Evolutionary conservation across 2,329 filamentous ascomycete species (phyloP).

Genomic region (Microdochium trichocladiopsis): DNA sequence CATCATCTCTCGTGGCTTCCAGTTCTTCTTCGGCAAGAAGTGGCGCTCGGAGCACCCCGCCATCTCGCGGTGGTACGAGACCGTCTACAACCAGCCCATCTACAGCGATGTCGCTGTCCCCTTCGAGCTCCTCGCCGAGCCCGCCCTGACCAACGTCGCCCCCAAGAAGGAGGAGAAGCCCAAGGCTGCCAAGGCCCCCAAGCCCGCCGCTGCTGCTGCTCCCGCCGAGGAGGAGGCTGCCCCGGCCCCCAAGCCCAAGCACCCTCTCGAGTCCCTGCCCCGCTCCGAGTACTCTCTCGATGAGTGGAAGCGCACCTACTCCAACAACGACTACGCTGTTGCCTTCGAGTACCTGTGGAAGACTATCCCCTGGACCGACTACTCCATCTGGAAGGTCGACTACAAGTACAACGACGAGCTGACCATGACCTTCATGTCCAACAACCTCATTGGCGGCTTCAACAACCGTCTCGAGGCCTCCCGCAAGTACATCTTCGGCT

Average conservation of each 20-base stretch:
- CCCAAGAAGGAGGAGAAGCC: constrained; percentile 74
- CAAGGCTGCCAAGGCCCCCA: constrained; percentile 47
- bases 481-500: constrained; percentile 97
- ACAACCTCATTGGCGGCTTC: constrained; percentile 97
- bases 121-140: constrained; percentile 74
- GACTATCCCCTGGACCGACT: constrained; percentile 88
- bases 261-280: constrained; percentile 81
- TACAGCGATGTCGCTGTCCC: constrained; percentile 74
- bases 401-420: constrained; percentile 99
- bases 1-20: constrained; percentile 80
- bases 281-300: constrained; percentile 78
- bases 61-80: constrained; percentile 89
- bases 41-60: constrained; percentile 81
- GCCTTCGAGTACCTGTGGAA: constrained; percentile 99
- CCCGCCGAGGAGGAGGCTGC: constrained; percentile 41
- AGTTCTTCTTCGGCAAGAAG: constrained; percentile 88
- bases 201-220: constrained; percentile 35
- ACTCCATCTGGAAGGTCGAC: constrained; percentile 87
- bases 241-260: constrained; percentile 83
- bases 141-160: constrained; percentile 61
- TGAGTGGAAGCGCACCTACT: constrained; percentile 99
- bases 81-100: constrained; percentile 86
- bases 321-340: constrained; percentile 81
- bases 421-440: constrained; percentile 96
- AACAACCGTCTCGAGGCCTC: constrained; percentile 94